Base-by-base conservation (phyloP, 2,329 filamentous ascomycete species). In the Pseudopithomyces chartarum region DNA sequence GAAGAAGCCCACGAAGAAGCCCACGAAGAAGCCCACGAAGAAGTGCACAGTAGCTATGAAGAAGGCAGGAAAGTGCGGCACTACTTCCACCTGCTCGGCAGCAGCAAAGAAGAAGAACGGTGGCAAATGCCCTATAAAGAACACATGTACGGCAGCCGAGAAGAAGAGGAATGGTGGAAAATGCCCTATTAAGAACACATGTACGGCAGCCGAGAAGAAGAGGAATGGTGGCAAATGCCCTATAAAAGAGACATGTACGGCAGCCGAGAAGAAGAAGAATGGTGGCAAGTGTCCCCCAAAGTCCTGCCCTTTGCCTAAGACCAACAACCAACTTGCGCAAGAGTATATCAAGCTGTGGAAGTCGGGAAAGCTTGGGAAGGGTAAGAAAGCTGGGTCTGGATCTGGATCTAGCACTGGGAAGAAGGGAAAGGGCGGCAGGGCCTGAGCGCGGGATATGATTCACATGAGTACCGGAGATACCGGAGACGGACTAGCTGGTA, bases 251-350 rank as follows among this genome's bases (percentile, higher is more conserved):
- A 44, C 29, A 29, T 52, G 48, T n/a, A 52, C 48, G 23, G 48
- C 38, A 43, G 48, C 48, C 13, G 38, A 52, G 29, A 52, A 52
- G 40, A 52, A 52, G 48, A 42, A 43, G 48, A 52, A 52, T 22
- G 48, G 48, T 32, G 48, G 48, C 23, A 52, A 52, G 40, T 52
- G 48, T 23, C 48, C 48, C n/a, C 48, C 48, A n/a, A 43, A 52
- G 22, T 42, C 23, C 13, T 52, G 48, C 40, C 38, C 26, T 15
- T 26, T 42, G 36, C 48, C 38, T 17, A 52, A 42, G 29, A 52
- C 48, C 38, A 52, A 52, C 38, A 34, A 34, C 33, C 38, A 52
- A 36, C 22, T 52, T 12, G 48, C 22, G 22, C 38, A 43, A 23
- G 48, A 52, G 48, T 52, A 52, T 34, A 32, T 32, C 38, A 52